Percentiles rank a stretch among this genome's conserved stretches.
phyloP scores from a whole-genome alignment of 371 early-diverging fungal genomes.

The Rhizopus stolonifer region DNA sequence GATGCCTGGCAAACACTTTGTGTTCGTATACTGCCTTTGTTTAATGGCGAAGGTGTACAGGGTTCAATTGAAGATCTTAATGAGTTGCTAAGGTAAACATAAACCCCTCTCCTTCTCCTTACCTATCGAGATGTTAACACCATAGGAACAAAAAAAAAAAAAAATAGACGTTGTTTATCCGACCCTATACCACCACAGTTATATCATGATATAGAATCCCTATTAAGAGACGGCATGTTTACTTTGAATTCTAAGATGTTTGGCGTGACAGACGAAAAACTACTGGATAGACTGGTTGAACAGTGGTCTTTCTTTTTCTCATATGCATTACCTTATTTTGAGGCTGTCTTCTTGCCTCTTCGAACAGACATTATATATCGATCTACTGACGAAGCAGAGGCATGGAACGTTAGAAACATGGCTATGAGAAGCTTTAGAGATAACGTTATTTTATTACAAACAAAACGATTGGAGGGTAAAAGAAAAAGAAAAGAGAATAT shows the following conservation, averaged over 20 bases:
- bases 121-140: background rate
- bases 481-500: background rate
- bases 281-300: slow-evolving; percentile 72
- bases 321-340: slow-evolving; percentile 82
- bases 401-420: slow-evolving; percentile 66
- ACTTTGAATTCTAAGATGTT: slow-evolving; percentile 72
- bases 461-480: slow-evolving; percentile 69
- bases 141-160: too few relatives aligned
- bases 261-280: slow-evolving; percentile 69
- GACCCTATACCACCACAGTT: slow-evolving; percentile 52
- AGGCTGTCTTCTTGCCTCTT: slow-evolving; percentile 84
- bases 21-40: slow-evolving; percentile 75
- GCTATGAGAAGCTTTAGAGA: slow-evolving; percentile 72
- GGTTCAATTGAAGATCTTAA: slow-evolving; percentile 83
- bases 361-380: slow-evolving; percentile 52
- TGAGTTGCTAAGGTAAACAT: slow-evolving; percentile 68
- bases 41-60: slow-evolving; percentile 83
- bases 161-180: slow-evolving; percentile 56
- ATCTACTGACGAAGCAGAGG: slow-evolving; percentile 42
- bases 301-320: slow-evolving; percentile 87
- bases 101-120: background rate
- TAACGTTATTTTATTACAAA: slow-evolving; percentile 66
- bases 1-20: slow-evolving; percentile 78
- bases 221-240: slow-evolving; percentile 71
- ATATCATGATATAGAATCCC: slow-evolving; percentile 58